Evolutionary conservation across 495 filamentous ascomycete species (phyloP), one percentile per base, ranked within the genome.

Genomic region (Podospora pseudocomata): DNA sequence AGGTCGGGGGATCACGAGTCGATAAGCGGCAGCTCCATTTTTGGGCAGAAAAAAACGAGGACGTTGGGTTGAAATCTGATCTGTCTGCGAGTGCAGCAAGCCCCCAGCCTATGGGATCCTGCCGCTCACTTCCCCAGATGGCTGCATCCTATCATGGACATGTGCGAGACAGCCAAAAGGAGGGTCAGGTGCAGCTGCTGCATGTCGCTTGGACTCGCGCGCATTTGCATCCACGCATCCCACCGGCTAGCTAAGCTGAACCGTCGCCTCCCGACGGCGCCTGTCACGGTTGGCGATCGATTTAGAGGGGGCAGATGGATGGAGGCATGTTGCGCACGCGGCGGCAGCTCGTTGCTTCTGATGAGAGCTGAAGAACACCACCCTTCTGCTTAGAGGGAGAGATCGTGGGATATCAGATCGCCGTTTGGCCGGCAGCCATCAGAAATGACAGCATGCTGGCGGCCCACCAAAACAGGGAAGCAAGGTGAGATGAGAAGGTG

Each of bases 151-250:
- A 76, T 77, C 73, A 72, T 69, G 60, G 60, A 68, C 71, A 32
- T 69, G 66, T 4, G 63, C 70, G 70, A 66, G 70, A 72, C 69
- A 61, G 39, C 39, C 7, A 49, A 49, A 66, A 32, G 69, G 75
- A 66, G 74, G 74, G 73, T 78, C 72, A 75, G 73, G 74, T 75
- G 72, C 76, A 78, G 68, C 74, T 79, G 76, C 77, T 79, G 76
- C 77, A 78, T 56, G 71, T 69, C 70, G 63, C 58, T 65, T 64
- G 65, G 67, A 66, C 68, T 65, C 73, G 77, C 39, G 39, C 77
- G 74, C 65, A 65, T 70, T 67, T 66, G 53, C 68, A 67, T 64
- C 73, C 30, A 32, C 30, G 59, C 74, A 75, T 72, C 75, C 75
- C 76, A 75, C 69, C 73, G 67, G 67, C 70, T 67, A 64, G 66